These are phyloP conservation scores for Xylariaceae sp. DNA, from an alignment of 2,329 filamentous ascomycete species.

Conservation along the genomic window DNA sequence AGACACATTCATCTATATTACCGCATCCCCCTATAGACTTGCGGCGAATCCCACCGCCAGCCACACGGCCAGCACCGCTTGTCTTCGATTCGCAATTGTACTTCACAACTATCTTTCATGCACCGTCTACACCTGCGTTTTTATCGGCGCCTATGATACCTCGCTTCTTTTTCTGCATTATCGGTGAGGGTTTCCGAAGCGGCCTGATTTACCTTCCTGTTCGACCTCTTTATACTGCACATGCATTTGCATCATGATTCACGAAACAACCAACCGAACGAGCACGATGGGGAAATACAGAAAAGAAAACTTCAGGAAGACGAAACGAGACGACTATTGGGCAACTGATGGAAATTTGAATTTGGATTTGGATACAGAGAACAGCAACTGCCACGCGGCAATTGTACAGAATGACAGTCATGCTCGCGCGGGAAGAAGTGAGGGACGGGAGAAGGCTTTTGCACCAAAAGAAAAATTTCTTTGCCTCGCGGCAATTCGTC, in stretches of 20 bases:
- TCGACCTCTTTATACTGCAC: background rate
- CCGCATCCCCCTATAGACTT: too few species aligned
- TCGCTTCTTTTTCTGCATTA: background rate
- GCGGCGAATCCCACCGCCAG: background rate
- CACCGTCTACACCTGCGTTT: background rate
- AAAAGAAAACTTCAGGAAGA: background rate
- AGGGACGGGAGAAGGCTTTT: background rate
- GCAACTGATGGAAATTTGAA: background rate
- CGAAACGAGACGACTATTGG: background rate
- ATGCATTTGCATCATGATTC: conserved; percentile 13
- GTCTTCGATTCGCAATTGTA: background rate
- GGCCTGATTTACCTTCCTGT: too few species aligned
- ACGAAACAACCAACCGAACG: conserved; percentile 11
- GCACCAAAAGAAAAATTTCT: conserved; percentile 4
- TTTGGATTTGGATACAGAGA: background rate
- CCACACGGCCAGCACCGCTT: background rate
- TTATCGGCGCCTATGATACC: background rate
- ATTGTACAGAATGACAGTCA: background rate
- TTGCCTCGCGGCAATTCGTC: conserved; percentile 34
- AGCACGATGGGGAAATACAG: conserved; percentile 5
- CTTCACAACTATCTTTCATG: background rate
- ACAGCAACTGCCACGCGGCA: conserved; percentile 16
- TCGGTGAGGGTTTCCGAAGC: background rate
- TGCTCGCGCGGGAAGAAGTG: background rate
- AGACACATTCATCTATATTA: background rate